A percentile compares a stretch with the other conserved stretches of the same genome.
Conservation (phyloP, 495 filamentous ascomycete genomes). For the Pyronema domesticum region DNA sequence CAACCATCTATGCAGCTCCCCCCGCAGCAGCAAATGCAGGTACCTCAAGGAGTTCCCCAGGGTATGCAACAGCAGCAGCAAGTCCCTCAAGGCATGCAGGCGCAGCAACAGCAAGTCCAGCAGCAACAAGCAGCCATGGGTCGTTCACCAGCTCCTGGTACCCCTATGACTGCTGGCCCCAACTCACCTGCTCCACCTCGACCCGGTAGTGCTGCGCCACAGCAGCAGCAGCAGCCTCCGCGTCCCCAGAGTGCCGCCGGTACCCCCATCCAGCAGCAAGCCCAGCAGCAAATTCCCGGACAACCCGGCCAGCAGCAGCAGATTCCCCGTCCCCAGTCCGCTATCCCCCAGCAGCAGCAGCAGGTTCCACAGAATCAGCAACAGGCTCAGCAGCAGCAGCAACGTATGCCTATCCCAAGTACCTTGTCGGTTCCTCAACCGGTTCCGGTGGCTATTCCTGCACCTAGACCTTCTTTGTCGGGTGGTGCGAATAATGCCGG, state of each 20-base stretch:
- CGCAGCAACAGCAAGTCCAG: conserved; percentile 16
- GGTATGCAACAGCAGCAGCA: too few species aligned
- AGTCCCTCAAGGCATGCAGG: too few species aligned
- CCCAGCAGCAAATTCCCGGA: conserved; percentile 10
- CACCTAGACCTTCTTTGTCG: conserved; percentile 53
- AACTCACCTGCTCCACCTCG: conserved; percentile 18
- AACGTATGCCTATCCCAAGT: conserved; percentile 65
- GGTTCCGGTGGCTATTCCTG: conserved; percentile 51
- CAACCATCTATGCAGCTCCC: conserved; percentile 7
- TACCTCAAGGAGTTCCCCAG: conserved; percentile 13
- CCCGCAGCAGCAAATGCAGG: conserved; percentile 16
- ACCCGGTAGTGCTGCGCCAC: not conserved
- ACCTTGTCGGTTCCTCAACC: conserved; percentile 51
- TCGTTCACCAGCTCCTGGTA: conserved; percentile 5
- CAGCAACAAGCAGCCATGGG: not conserved
- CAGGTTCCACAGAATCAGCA: conserved; percentile 10
- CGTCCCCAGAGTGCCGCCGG: conserved; percentile 17
- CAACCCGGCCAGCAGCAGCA: conserved; percentile 13
- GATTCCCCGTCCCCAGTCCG: conserved; percentile 5
- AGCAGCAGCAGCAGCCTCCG: conserved; percentile 8
- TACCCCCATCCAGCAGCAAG: conserved; percentile 14
- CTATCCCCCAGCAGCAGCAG: conserved; percentile 11
- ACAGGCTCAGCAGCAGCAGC: conserved; percentile 21
- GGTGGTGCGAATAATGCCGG: conserved; percentile 54
- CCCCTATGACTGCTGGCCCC: conserved; percentile 15